phyloP scores from a whole-genome alignment of 2,329 filamentous ascomycete species.

The Aureobasidium leucospermi region DNA sequence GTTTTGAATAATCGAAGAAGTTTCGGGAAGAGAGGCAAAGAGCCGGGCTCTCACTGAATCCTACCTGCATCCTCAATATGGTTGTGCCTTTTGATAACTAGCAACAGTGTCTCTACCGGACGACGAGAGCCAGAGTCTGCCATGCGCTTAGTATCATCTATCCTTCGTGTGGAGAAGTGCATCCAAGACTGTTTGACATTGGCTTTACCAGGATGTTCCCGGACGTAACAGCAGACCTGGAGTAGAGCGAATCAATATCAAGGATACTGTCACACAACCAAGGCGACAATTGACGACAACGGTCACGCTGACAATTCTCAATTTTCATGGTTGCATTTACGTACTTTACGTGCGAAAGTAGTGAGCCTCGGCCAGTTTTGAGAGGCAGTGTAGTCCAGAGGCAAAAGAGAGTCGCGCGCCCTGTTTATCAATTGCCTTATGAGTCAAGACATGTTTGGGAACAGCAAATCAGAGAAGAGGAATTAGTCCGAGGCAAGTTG shows the following conservation, averaged over 20 bases:
- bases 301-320: constrained; percentile 1
- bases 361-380: not conserved
- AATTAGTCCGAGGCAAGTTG: constrained; percentile 5
- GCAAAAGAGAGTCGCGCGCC: not conserved
- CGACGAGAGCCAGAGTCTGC: too few species aligned
- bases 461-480: not conserved
- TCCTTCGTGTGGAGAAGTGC: not conserved
- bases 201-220: not conserved
- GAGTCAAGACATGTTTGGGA: not conserved
- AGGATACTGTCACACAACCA: not conserved
- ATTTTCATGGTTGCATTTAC: not conserved
- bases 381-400: not conserved
- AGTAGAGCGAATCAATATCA: not conserved
- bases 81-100: too few species aligned
- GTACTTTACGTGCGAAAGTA: not conserved
- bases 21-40: too few species aligned
- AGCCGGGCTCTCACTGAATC: too few species aligned
- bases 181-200: not conserved
- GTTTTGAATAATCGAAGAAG: too few species aligned
- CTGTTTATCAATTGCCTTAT: not conserved
- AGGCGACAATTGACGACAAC: not conserved
- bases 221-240: not conserved
- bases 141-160: too few species aligned
- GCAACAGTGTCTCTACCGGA: too few species aligned
- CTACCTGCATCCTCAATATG: too few species aligned